Evolutionary conservation across 2,329 filamentous ascomycete genomes (phyloP).

Genomic region (Orbilia oligospora): DNA sequence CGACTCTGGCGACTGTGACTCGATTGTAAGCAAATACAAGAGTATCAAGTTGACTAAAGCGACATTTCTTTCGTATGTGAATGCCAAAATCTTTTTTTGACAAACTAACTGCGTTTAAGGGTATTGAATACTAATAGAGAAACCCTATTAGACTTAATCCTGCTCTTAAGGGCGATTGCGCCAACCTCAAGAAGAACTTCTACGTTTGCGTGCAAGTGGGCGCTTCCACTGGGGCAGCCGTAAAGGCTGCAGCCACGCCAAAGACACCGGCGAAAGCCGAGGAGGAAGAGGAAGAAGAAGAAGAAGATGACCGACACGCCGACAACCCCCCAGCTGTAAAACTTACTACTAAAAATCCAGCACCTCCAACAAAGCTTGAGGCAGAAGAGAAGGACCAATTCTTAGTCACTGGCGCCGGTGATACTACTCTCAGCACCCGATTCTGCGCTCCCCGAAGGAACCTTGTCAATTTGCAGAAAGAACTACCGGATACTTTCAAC

Average conservation of each 20-base stretch:
- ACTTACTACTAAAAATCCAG: constrained; percentile 2
- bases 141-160: constrained; percentile 9
- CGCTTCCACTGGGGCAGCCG: not conserved
- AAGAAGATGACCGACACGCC: constrained; percentile 2
- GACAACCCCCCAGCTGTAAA: constrained; percentile 2
- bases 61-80: constrained; percentile 11
- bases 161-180: not conserved
- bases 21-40: not conserved
- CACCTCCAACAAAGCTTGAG: not conserved
- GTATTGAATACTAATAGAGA: not conserved
- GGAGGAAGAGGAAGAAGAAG: not conserved
- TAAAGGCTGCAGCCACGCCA: not conserved
- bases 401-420: constrained; percentile 20
- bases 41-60: constrained; percentile 1
- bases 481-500: constrained; percentile 40
- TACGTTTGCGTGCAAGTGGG: constrained; percentile 28
- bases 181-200: constrained; percentile 1
- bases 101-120: not conserved
- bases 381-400: not conserved
- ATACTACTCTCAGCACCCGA: not conserved
- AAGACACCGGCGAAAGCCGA: not conserved
- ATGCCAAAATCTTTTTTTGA: no score
- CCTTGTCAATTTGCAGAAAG: constrained; percentile 8
- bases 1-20: not conserved
- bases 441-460: constrained; percentile 30